Base-by-base conservation (phyloP, 2,329 filamentous ascomycete species). In the Fusarium illudens region DNA sequence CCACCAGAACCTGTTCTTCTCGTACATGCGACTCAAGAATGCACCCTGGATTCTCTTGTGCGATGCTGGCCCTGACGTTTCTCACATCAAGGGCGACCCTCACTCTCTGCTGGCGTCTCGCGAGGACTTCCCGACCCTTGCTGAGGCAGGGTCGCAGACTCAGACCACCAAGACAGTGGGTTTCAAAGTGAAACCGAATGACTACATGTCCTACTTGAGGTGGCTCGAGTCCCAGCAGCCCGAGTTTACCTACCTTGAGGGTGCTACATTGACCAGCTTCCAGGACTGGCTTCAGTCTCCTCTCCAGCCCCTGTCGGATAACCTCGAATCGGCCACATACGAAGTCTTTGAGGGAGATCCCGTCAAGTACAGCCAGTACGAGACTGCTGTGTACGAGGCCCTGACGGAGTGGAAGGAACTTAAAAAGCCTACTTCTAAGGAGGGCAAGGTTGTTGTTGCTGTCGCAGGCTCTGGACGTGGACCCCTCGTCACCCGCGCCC, bases 271-370 rank as follows among this genome's bases (percentile, higher is more conserved):
- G 59, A 84, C 81, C 5, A 86, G 81, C 71, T 86, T 89, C 87
- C 96, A 99, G 75, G 96, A 99, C 78, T 99, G 96, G 84, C 84
- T 99, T 11, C 96, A 99, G 78, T 94, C 94, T 2, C 96, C 96
- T 3, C 84, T 99, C 37, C 96, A 99, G 77, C 96, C 96, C 0
- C 84, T 99, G 13, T 95, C 95, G 0, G 96, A 99, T 78, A 99
- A 99, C 72, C 85, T 99, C 13, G 96, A 99, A 78, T 97, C 94
- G 48, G 92, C 97, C 39, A 99, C 96, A 0, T 99, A 99, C 78
- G 96, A 99, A 77, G 95, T 98, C 3, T 99, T 99, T 74, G 96
- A 99, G 78, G 96, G 96, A 71, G 96, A 99, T 68, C 96, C 96
- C 0, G 92, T 99, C 80, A 99, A 99, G 80, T 99, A 99, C 77